Percentiles rank a stretch among this genome's conserved stretches.
These are phyloP conservation scores for Epichloe typhina DNA, from an alignment of 2,329 filamentous ascomycete species.

Conservation along the genomic window DNA sequence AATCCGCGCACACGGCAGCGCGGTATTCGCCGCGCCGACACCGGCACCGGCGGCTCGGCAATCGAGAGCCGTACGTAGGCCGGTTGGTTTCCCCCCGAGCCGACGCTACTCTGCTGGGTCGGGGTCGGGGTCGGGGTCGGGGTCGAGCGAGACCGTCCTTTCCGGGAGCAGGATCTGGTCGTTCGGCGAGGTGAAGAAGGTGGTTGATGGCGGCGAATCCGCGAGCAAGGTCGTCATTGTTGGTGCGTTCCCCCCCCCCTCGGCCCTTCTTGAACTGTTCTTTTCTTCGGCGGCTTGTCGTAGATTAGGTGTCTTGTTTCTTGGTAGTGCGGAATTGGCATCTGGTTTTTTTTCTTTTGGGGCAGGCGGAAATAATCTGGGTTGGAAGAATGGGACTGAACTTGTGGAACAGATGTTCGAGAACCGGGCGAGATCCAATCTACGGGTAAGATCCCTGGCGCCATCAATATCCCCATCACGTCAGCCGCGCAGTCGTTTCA, in stretches of 20 bases:
- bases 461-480: conserved; percentile 70
- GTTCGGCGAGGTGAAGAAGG: conserved; percentile 35
- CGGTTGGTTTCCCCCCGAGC: not conserved
- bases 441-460: conserved; percentile 63
- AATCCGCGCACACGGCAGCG: not conserved
- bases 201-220: conserved; percentile 13
- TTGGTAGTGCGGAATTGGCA: not conserved
- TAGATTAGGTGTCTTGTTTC: not conserved
- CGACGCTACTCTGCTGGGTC: conserved; percentile 15
- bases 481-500: conserved; percentile 69
- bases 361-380: not conserved
- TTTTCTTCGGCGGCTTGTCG: too few species aligned
- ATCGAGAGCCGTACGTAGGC: not conserved
- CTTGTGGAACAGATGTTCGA: conserved; percentile 44
- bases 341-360: not conserved
- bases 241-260: conserved; percentile 20
- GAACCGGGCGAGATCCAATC: conserved; percentile 53
- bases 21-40: not conserved
- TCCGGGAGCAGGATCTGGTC: conserved; percentile 27
- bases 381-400: not conserved
- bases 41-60: not conserved
- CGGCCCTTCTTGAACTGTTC: too few species aligned
- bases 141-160: not conserved
- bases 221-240: conserved; percentile 26
- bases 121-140: too few species aligned